Evolutionary conservation across 169 alveolate genomes (phyloP).

Genomic region (Cryptosporidium andersoni): DNA sequence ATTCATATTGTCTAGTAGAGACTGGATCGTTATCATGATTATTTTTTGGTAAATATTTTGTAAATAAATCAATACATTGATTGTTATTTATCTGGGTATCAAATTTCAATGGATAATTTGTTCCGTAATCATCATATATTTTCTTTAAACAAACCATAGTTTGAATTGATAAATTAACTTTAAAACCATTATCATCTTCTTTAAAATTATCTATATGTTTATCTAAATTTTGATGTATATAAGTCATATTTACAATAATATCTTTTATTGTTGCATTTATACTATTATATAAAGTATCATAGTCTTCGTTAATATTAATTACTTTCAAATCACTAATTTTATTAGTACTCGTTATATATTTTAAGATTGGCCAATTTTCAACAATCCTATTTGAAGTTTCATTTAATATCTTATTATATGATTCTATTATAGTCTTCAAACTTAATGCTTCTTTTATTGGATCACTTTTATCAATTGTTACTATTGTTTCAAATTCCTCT

Average conservation of each 20-base stretch:
- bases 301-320: not conserved
- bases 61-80: too few species aligned
- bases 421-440: not conserved
- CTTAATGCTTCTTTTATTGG: too few species aligned
- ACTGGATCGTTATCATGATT: too few species aligned
- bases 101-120: too few species aligned
- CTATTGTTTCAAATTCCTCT: too few species aligned
- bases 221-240: not conserved
- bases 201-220: constrained; percentile 4
- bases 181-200: not conserved
- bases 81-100: too few species aligned
- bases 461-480: too few species aligned
- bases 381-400: constrained; percentile 5
- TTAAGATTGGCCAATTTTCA: constrained; percentile 3
- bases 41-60: too few species aligned
- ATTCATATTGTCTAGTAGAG: too few species aligned
- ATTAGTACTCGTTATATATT: not conserved
- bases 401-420: constrained; percentile 4
- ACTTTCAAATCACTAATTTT: constrained; percentile 4
- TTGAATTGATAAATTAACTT: too few species aligned
- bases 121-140: too few species aligned
- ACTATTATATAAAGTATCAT: not conserved
- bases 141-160: too few species aligned
- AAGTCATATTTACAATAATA: constrained; percentile 1
- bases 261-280: not conserved